Evolutionary conservation across 768 basidiomycete species (phyloP).

Genomic region (Mycena galericulata): DNA sequence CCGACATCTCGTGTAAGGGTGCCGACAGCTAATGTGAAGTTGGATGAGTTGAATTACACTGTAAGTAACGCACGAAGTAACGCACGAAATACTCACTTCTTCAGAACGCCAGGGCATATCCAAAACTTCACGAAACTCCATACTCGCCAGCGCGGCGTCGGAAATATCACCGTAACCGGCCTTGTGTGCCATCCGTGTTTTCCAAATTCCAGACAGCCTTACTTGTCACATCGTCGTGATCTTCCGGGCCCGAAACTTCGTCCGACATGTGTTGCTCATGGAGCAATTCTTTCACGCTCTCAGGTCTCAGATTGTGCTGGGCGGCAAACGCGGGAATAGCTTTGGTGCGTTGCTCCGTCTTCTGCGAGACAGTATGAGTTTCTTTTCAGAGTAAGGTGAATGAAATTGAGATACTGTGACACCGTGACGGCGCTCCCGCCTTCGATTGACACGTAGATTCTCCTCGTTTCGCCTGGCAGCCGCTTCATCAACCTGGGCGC

Average conservation of each 20-base stretch:
- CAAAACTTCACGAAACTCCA: background rate
- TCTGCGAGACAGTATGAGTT: background rate
- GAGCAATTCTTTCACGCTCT: background rate
- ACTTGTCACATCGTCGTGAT: background rate
- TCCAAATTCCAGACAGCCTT: slow-evolving; percentile 4
- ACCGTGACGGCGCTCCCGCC: background rate
- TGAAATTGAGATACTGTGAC: background rate
- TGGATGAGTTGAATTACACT: background rate
- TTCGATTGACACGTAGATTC: background rate
- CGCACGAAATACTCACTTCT: background rate
- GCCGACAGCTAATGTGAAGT: background rate
- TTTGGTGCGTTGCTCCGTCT: background rate
- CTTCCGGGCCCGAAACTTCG: background rate
- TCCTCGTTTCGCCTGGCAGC: background rate
- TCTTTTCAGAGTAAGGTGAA: background rate
- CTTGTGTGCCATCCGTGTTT: background rate
- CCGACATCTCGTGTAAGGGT: background rate
- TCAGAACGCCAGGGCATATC: background rate
- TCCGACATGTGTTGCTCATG: slow-evolving; percentile 16
- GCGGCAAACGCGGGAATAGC: background rate
- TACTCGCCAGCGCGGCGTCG: background rate
- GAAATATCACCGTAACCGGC: background rate
- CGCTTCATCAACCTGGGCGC: background rate
- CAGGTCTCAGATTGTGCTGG: background rate
- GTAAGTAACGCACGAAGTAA: too few relatives aligned